Percentiles rank a stretch among this genome's conserved stretches.
Conservation (phyloP, 225 moss, liverwort and hornwort species). For the Rhytidiadelphus loreus region DNA sequence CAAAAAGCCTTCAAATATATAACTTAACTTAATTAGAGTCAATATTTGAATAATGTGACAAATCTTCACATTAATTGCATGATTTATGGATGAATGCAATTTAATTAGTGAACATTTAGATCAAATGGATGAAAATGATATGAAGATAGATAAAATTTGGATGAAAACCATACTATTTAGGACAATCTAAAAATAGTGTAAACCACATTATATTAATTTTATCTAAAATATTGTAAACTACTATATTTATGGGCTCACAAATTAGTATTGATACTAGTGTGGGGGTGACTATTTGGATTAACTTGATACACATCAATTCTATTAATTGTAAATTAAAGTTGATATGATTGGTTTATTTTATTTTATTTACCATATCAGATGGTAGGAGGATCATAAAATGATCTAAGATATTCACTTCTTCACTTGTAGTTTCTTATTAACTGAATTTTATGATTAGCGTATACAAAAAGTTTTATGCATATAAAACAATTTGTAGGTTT, state of each 20-base stretch:
- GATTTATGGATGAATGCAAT: background rate
- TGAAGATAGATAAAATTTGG: background rate
- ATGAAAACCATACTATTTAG: background rate
- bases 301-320: background rate
- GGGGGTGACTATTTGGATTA: background rate
- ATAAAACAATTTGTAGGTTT: background rate
- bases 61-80: background rate
- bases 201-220: no score
- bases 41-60: background rate
- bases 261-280: background rate
- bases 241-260: background rate
- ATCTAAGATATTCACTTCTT: no score
- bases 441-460: background rate
- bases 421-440: background rate
- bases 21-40: background rate
- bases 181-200: no score
- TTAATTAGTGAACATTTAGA: background rate
- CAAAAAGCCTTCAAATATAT: no score
- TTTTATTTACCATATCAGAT: background rate
- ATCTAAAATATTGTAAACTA: background rate
- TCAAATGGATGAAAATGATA: background rate
- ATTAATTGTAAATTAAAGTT: background rate
- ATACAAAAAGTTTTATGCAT: rapidly evolving
- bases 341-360: no score
- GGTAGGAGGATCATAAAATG: background rate